Evolutionary conservation across 2,329 filamentous ascomycete genomes (phyloP), one percentile per base, ranked within the genome.

Genomic region (Colletotrichum filicis): DNA sequence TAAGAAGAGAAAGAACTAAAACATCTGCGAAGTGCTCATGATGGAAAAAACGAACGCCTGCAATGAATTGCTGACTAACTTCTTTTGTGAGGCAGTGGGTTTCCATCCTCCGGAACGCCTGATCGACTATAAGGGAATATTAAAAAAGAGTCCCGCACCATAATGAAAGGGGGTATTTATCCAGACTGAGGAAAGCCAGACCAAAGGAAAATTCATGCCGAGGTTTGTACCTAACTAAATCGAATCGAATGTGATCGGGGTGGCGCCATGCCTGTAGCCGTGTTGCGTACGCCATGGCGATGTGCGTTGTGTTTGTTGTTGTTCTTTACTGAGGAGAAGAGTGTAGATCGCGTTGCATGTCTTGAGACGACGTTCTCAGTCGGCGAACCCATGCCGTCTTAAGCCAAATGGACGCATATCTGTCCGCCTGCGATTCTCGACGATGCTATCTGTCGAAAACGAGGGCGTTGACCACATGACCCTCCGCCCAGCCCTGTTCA

Each of bases 381-480:
- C 5, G 14, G 59, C 11, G 35, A 49, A n/a, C 5, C 35, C 32
- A 46, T 28, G 52, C 16, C 5, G 19, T 30, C 9, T 11, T 19
- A 28, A 42, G 35, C 22, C 49, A 12, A 22, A 35, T 26, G 42
- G 46, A 28, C 56, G 63, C n/a, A 32, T 42, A 37, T 28, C 22
- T 24, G 14, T 11, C 12, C 46, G 68, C 46, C 14, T 64, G 68
- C 26, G 49, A 35, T 19, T 46, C 35, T 14, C 68, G 58, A 64
- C 49, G 70, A 68, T 76, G 69, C 81, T 83, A 86, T 76, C 82
- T 81, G 73, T 86, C 82, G 77, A 90, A 92, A 66, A 97, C 90
- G 71, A 97, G 85, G 26, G 92, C 95, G 80, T 95, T 97, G 67
- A 97, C 84, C 42, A 97, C 86, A 79, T 97, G 89, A 46, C 91